Evolutionary conservation across 129 eudicot genomes (phyloP).

Genomic region (Lonicera japonica): DNA sequence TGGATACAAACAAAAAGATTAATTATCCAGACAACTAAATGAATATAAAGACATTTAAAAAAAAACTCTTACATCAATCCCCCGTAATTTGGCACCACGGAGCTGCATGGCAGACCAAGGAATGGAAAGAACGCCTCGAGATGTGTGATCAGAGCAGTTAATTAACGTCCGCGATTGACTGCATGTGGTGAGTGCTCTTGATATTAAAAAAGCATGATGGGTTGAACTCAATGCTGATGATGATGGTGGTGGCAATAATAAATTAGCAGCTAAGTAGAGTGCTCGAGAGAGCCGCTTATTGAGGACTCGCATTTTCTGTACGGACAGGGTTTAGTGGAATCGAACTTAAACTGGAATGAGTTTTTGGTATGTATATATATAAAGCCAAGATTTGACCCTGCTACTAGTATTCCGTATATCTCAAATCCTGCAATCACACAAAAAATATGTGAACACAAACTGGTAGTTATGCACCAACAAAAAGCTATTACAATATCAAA

Average conservation of each 20-base stretch:
- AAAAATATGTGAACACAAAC: no score
- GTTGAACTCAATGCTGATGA: background rate
- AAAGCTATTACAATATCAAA: no score
- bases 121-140: conserved; percentile 19
- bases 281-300: conserved; percentile 3
- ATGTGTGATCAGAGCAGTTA: background rate
- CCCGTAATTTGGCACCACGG: conserved; percentile 67
- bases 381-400: no score
- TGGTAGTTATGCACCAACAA: no score
- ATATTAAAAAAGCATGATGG: background rate
- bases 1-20: no score
- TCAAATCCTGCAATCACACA: no score
- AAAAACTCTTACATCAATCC: conserved; percentile 48
- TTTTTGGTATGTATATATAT: no score
- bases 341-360: no score
- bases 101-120: conserved; percentile 73
- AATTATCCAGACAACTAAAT: no score
- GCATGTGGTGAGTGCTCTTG: background rate
- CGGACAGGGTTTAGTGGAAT: background rate
- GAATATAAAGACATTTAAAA: no score
- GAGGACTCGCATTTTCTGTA: background rate
- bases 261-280: background rate
- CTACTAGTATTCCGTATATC: no score
- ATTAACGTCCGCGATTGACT: background rate
- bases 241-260: background rate